These are phyloP conservation scores for Oryza nivara DNA, from an alignment of 176 grass and related monocot genomes.

Conservation along the genomic window DNA sequence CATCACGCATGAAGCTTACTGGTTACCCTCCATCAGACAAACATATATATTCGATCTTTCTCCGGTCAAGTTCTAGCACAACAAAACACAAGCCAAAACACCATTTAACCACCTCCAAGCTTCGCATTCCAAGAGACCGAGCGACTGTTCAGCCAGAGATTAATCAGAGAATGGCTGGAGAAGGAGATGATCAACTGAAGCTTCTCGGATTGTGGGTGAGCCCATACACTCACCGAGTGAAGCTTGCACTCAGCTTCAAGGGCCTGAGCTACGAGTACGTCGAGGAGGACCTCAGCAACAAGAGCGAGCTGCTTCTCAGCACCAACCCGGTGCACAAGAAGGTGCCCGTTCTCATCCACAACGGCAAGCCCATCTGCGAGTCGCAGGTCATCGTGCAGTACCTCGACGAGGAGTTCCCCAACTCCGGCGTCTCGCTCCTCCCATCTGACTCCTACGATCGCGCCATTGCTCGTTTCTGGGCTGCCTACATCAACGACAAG, in stretches of 20 bases:
- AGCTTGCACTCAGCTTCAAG: constrained; percentile 45
- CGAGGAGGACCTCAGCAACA: constrained; percentile 4
- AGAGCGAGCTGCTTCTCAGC: constrained; percentile 52
- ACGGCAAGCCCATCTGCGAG: constrained; percentile 44
- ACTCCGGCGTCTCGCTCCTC: not conserved
- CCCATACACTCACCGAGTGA: constrained; percentile 31
- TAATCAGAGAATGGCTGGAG: too few species aligned
- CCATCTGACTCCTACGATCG: too few species aligned
- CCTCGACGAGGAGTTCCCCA: constrained; percentile 53
- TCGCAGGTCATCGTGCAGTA: constrained; percentile 70
- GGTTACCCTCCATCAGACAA: too few species aligned
- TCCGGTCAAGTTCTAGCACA: too few species aligned
- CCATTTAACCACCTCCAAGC: too few species aligned
- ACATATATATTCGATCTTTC: too few species aligned
- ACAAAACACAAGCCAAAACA: too few species aligned
- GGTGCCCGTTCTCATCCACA: constrained; percentile 65
- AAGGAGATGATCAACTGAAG: constrained; percentile 31
- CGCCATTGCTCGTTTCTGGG: too few species aligned
- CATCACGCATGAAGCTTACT: too few species aligned
- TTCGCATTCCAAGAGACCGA: too few species aligned
- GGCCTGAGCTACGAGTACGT: not conserved
- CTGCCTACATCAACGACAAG: too few species aligned
- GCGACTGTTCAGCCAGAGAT: too few species aligned
- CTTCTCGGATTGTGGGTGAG: constrained; percentile 45
- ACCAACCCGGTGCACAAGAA: constrained; percentile 75